Percentiles rank a stretch among this genome's conserved stretches.
Conservation (phyloP, 139 green algal species). For the Trebouxia sp. region DNA sequence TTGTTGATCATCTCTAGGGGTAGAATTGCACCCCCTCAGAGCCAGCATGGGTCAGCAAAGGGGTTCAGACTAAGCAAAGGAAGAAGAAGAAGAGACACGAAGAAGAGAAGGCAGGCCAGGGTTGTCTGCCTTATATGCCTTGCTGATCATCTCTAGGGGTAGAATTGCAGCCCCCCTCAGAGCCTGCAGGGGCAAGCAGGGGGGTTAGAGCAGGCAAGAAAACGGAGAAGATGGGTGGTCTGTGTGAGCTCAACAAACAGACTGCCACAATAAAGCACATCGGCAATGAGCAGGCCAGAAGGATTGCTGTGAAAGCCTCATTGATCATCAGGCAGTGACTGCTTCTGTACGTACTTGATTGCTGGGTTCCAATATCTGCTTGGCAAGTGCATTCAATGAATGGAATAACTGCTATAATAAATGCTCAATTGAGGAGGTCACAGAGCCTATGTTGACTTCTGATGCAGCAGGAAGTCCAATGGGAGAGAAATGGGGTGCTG, state of each 20-base stretch:
- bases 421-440: too few species aligned
- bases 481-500: too few species aligned
- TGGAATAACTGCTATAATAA: too few species aligned
- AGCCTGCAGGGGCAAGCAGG: too few species aligned
- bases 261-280: neutral
- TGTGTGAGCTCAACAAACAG: neutral
- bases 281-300: neutral
- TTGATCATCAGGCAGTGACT: too few species aligned
- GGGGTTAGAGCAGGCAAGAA: neutral
- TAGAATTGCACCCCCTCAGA: neutral
- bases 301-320: neutral
- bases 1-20: constrained; percentile 6
- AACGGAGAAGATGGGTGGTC: neutral
- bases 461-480: too few species aligned
- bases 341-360: too few species aligned
- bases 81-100: neutral
- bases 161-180: neutral
- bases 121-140: neutral
- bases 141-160: constrained; percentile 1
- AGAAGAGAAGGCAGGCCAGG: neutral
- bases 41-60: too few species aligned
- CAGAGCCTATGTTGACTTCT: too few species aligned
- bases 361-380: too few species aligned
- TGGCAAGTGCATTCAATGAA: too few species aligned
- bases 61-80: too few species aligned